phyloP scores from a whole-genome alignment of 2,329 filamentous ascomycete genomes.

The Sclerotinia borealis region DNA sequence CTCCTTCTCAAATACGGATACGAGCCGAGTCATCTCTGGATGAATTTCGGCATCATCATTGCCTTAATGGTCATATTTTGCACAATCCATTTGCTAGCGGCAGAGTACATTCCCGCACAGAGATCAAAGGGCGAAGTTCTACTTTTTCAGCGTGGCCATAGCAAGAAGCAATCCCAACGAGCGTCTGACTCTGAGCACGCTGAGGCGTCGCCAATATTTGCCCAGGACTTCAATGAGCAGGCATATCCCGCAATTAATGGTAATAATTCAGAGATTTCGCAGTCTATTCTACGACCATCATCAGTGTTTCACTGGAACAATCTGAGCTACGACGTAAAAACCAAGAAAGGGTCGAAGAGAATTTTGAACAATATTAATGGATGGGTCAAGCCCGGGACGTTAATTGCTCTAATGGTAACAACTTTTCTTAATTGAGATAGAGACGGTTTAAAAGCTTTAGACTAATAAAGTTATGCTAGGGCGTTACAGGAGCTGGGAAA shows the following conservation, averaged over 20 bases:
- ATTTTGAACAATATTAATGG: conserved; percentile 74
- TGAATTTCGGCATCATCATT: conserved; percentile 58
- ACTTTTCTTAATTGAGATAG: too few species aligned
- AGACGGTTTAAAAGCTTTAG: too few species aligned
- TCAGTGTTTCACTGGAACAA: not conserved
- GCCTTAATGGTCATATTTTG: conserved; percentile 57
- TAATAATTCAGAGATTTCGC: too few species aligned
- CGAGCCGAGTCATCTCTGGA: conserved; percentile 30
- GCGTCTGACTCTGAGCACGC: too few species aligned
- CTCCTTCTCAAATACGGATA: conserved; percentile 24
- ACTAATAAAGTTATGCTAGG: too few species aligned
- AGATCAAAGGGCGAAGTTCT: conserved; percentile 66
- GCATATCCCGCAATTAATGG: too few species aligned
- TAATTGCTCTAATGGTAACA: conserved; percentile 64
- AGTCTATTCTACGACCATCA: not conserved
- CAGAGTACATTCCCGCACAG: conserved; percentile 48
- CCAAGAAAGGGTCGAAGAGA: not conserved
- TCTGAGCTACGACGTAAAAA: not conserved
- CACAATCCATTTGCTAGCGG: conserved; percentile 52
- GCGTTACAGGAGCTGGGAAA: conserved; percentile 55
- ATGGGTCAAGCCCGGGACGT: conserved; percentile 67
- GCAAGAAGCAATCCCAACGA: not conserved
- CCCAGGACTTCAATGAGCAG: not conserved
- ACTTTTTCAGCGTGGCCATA: conserved; percentile 57
- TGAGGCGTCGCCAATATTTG: too few species aligned